Evolutionary conservation across 768 basidiomycete species (phyloP).

Genomic region (Antrodiella citrinella): DNA sequence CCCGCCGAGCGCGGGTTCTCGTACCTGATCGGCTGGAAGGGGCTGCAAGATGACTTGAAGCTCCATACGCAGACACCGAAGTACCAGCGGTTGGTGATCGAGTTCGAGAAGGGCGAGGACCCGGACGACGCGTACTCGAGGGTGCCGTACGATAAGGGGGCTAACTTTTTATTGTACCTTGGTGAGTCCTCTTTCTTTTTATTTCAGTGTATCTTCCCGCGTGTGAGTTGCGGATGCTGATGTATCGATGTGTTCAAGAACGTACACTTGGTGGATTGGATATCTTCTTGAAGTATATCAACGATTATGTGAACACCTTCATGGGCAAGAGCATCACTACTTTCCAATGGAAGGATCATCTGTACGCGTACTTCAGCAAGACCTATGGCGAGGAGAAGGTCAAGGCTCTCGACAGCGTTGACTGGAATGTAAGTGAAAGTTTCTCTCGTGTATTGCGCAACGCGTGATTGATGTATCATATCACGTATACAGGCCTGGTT

Average conservation of each 20-base stretch:
- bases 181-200: conserved; percentile 53
- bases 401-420: conserved; percentile 55
- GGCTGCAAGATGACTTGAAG: conserved; percentile 62
- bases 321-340: conserved; percentile 80
- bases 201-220: too few species aligned
- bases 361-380: conserved; percentile 60
- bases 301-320: conserved; percentile 75
- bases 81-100: conserved; percentile 75
- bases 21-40: conserved; percentile 69
- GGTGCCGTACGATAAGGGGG: conserved; percentile 85
- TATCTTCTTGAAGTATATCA: conserved; percentile 76
- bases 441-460: background rate
- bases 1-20: conserved; percentile 75
- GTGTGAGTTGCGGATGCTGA: too few species aligned
- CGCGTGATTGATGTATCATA: background rate
- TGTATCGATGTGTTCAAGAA: too few species aligned
- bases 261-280: conserved; percentile 73
- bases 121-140: conserved; percentile 69
- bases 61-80: conserved; percentile 51
- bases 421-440: conserved; percentile 60
- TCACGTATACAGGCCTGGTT: conserved; percentile 58
- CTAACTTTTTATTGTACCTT: conserved; percentile 80
- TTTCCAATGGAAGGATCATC: conserved; percentile 72
- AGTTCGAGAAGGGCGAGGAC: conserved; percentile 66
- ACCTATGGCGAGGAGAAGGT: conserved; percentile 55